These are phyloP conservation scores for Boletus eberwhitei DNA, from an alignment of 768 basidiomycete species.

Conservation along the genomic window DNA sequence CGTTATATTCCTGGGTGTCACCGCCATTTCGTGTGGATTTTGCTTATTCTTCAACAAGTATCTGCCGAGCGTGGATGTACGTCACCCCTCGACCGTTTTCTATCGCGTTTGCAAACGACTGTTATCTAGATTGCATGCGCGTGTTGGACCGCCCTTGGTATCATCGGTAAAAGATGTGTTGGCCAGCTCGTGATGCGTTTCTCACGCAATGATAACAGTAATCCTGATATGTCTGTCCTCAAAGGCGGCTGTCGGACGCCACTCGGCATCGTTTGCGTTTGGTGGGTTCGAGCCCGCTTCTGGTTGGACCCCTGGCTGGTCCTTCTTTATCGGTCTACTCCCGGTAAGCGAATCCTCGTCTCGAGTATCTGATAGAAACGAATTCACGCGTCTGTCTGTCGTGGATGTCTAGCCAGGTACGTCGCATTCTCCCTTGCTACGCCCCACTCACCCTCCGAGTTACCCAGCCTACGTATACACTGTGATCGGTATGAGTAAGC, in stretches of 20 bases:
- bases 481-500: conserved; percentile 60
- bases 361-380: neutral
- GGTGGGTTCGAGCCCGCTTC: conserved; percentile 61
- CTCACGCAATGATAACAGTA: conserved; percentile 36
- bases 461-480: conserved; percentile 50
- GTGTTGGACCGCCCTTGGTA: conserved; percentile 59
- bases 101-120: conserved; percentile 2
- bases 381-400: neutral
- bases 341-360: conserved; percentile 37
- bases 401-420: conserved; percentile 26
- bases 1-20: conserved; percentile 55
- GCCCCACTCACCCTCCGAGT: conserved; percentile 11
- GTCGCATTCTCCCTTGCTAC: neutral
- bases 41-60: conserved; percentile 55
- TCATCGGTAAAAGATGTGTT: conserved; percentile 37
- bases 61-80: conserved; percentile 49
- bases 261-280: conserved; percentile 53
- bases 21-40: conserved; percentile 44
- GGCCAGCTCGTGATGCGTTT: neutral
- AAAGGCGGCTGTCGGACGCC: conserved; percentile 54
- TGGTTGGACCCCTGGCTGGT: conserved; percentile 67
- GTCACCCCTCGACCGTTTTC: neutral
- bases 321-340: conserved; percentile 63
- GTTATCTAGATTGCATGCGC: conserved; percentile 49
- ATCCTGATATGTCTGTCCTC: conserved; percentile 54